Evolutionary conservation across 371 early-diverging fungal genomes (phyloP), one percentile per base, ranked within the genome.

Genomic region (Mortierella sp.): DNA sequence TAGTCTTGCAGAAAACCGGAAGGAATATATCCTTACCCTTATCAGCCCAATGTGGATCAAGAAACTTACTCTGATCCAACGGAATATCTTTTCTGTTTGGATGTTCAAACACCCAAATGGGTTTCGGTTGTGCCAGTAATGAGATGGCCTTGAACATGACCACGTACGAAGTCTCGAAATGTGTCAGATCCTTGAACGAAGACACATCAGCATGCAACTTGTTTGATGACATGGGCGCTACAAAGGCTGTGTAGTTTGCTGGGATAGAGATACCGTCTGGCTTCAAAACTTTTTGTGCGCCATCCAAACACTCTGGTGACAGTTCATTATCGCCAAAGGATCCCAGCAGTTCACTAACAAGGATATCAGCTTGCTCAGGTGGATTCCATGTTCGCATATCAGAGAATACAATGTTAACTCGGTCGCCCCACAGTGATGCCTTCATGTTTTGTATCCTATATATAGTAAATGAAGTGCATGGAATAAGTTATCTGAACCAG

Each of bases 241-340:
- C 84, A 84, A 89, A 97, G 1, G 97, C 86, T 0, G 95, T 91
- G 84, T 96, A 97, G 10, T 87, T 84, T 33, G 88, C 81, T 4
- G 98, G 99, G 65, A 98, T 97, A 22, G 95, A 96, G 33, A 97
- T 93, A n/a, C 97, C 98, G 60, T 85, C 90, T 7, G 84, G 91
- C 86, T 95, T 96, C 41, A 98, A 75, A 33, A 95, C 90, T 61
- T 90, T 88, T 72, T 95, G 95, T 8, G 97, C 98, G 10, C 96
- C 97, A 80, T 96, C 96, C 24, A 98, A 85, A 80, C 98, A 98
- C 84, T 98, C 99, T 3, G 99, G 99, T 2, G 97, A 95, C 4
- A 98, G 90, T 82, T 98, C 99, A 83, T 98, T 98, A 84, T 98
- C 98, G 59, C 97, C 97, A 88, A 97, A 96, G 13, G 97, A 97